Percentiles rank a stretch among this genome's conserved stretches.
Conservation (phyloP, 2,329 filamentous ascomycete species). For the Paecilomyces fulvus region DNA sequence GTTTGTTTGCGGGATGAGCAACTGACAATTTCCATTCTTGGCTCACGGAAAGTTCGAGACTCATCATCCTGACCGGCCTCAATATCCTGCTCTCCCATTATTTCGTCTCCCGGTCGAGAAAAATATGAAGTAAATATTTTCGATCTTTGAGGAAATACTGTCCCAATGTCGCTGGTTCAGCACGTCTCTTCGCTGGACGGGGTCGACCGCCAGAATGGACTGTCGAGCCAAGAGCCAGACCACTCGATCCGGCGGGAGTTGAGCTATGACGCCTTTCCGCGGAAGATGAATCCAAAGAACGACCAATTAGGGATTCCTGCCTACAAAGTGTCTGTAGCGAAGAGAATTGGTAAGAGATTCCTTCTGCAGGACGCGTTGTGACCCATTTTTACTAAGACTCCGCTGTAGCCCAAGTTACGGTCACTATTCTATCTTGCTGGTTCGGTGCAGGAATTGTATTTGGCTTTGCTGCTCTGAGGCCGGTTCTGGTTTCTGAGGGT, state of each 20-base stretch:
- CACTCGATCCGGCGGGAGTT: conserved; percentile 33
- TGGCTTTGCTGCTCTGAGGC: conserved; percentile 76
- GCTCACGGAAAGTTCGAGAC: background rate
- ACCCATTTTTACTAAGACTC: background rate
- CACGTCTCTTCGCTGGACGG: conserved; percentile 45
- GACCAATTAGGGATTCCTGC: conserved; percentile 38
- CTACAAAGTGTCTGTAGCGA: conserved; percentile 40
- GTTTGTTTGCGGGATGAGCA: background rate
- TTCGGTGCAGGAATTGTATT: conserved; percentile 73
- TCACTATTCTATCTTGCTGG: conserved; percentile 64
- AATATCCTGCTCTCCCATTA: background rate
- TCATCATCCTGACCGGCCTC: background rate
- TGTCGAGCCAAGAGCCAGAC: conserved; percentile 12
- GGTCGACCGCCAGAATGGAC: conserved; percentile 33
- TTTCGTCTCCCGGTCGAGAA: background rate
- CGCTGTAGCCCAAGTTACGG: conserved; percentile 50
- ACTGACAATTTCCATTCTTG: background rate
- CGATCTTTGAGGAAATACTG: background rate
- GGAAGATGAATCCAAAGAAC: conserved; percentile 28
- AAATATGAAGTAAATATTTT: background rate
- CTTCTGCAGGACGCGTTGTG: background rate
- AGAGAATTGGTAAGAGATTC: conserved; percentile 19
- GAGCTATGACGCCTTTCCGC: conserved; percentile 42
- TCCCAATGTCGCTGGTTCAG: conserved; percentile 43
- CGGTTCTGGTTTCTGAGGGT: conserved; percentile 64